Conservation (phyloP, 2,329 filamentous ascomycete genomes). For the Nigrospora osmanthi region DNA sequence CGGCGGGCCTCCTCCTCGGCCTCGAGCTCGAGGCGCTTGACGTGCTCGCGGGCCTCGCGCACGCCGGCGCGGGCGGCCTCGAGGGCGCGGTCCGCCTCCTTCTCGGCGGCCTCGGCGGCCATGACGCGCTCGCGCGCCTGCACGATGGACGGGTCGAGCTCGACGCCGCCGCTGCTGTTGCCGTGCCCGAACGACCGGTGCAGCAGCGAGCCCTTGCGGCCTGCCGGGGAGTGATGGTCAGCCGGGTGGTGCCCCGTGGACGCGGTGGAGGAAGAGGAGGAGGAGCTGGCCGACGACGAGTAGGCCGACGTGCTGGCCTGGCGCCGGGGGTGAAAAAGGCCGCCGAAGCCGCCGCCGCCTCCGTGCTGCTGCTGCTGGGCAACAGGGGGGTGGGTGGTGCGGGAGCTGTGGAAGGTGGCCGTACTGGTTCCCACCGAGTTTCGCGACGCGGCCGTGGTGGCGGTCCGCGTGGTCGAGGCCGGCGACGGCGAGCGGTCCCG, state of each 20-base stretch:
- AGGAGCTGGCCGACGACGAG: neutral
- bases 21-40: slow-evolving; percentile 56
- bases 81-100: slow-evolving; percentile 57
- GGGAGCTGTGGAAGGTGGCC: slow-evolving; percentile 1
- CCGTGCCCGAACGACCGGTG: slow-evolving; percentile 35
- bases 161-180: slow-evolving; percentile 24
- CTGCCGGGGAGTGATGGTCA: slow-evolving; percentile 11
- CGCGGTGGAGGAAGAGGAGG: neutral
- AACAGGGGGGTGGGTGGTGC: neutral
- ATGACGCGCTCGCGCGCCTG: slow-evolving; percentile 55
- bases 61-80: slow-evolving; percentile 50
- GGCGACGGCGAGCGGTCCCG: slow-evolving; percentile 21
- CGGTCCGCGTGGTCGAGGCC: slow-evolving; percentile 9
- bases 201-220: slow-evolving; percentile 27
- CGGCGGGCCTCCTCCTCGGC: slow-evolving; percentile 56
- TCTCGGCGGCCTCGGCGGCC: slow-evolving; percentile 54
- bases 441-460: slow-evolving; percentile 13
- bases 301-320: too few species aligned
- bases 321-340: too few species aligned
- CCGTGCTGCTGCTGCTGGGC: neutral
- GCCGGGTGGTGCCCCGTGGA: neutral
- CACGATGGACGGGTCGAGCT: slow-evolving; percentile 55
- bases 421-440: slow-evolving; percentile 11
- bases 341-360: too few species aligned
- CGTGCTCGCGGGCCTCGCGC: slow-evolving; percentile 54